A percentile compares a stretch with the other conserved stretches of the same genome.
Evolutionary conservation across 2,329 filamentous ascomycete species (phyloP).

Genomic region (Coniochaeta hoffmannii): DNA sequence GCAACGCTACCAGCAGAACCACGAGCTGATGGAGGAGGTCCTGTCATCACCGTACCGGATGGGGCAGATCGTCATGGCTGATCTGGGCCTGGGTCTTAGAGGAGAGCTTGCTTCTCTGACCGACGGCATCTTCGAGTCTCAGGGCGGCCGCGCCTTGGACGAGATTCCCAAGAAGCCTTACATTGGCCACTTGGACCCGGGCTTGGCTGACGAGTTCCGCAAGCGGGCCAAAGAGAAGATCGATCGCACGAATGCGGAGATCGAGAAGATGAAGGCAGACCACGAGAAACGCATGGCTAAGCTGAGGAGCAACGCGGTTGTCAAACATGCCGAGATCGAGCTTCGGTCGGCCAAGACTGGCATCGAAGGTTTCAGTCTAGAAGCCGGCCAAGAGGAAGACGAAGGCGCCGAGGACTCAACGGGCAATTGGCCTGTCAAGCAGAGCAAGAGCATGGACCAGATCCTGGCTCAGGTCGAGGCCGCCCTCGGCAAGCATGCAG

Average conservation of each 20-base stretch:
- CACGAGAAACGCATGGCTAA: slow-evolving; percentile 71
- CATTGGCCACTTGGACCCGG: slow-evolving; percentile 60
- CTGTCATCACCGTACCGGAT: slow-evolving; percentile 84
- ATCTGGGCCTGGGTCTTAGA: slow-evolving; percentile 77
- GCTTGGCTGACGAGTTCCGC: slow-evolving; percentile 77
- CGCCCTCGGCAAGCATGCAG: slow-evolving; percentile 59
- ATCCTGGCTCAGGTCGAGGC: slow-evolving; percentile 70
- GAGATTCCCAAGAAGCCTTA: slow-evolving; percentile 50
- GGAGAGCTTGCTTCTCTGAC: slow-evolving; percentile 79
- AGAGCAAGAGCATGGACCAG: slow-evolving; percentile 56
- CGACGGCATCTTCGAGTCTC: slow-evolving; percentile 72
- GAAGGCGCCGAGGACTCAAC: slow-evolving; percentile 43
- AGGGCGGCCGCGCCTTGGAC: slow-evolving; percentile 39
- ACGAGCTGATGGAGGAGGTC: slow-evolving; percentile 99
- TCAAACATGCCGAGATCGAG: slow-evolving; percentile 69
- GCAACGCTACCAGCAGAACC: slow-evolving; percentile 84
- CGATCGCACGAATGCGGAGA: slow-evolving; percentile 67
- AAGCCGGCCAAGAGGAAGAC: slow-evolving; percentile 52
- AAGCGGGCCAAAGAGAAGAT: slow-evolving; percentile 68
- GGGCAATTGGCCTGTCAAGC: slow-evolving; percentile 25
- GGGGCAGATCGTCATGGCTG: slow-evolving; percentile 76
- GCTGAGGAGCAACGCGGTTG: slow-evolving; percentile 61
- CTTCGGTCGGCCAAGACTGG: slow-evolving; percentile 57
- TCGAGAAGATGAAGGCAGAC: slow-evolving; percentile 73
- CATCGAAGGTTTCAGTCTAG: slow-evolving; percentile 37